Conservation (phyloP, 2,329 filamentous ascomycete genomes). For the Fusarium sp. region DNA sequence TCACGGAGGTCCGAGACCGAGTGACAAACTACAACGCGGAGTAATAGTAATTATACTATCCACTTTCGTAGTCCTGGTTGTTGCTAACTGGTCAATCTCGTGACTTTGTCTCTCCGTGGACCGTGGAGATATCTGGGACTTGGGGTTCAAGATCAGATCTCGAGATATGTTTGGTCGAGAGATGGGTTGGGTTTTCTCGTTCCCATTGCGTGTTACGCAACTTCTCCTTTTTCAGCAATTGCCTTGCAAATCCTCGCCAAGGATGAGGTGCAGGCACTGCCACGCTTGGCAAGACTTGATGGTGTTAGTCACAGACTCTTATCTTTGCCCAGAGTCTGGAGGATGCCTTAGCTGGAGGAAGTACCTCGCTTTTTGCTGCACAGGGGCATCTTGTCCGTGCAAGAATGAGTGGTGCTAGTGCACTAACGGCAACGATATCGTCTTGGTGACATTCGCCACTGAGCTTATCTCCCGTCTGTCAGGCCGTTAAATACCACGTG, state of each 20-base stretch:
- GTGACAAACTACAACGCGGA: conserved; percentile 7
- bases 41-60: neutral
- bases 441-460: neutral
- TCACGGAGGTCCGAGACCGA: conserved; percentile 20
- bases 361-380: conserved; percentile 33
- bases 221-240: conserved; percentile 10
- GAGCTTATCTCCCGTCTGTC: neutral
- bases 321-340: conserved; percentile 28
- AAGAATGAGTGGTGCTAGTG: conserved; percentile 2
- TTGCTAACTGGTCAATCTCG: conserved; percentile 26
- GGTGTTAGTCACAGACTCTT: conserved; percentile 38
- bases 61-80: neutral
- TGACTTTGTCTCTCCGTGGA: conserved; percentile 17
- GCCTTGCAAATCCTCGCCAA: conserved; percentile 29
- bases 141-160: conserved; percentile 40
- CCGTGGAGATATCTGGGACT: conserved; percentile 28
- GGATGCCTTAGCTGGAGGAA: conserved; percentile 37
- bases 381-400: conserved; percentile 14
- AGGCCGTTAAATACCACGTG: conserved; percentile 23
- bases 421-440: conserved; percentile 9
- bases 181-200: conserved; percentile 6
- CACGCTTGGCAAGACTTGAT: conserved; percentile 30
- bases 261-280: conserved; percentile 43
- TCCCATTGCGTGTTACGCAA: conserved; percentile 23
- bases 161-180: conserved; percentile 25